Conservation (phyloP, 1,284 basidiomycete species). For the Naganishia albida region DNA sequence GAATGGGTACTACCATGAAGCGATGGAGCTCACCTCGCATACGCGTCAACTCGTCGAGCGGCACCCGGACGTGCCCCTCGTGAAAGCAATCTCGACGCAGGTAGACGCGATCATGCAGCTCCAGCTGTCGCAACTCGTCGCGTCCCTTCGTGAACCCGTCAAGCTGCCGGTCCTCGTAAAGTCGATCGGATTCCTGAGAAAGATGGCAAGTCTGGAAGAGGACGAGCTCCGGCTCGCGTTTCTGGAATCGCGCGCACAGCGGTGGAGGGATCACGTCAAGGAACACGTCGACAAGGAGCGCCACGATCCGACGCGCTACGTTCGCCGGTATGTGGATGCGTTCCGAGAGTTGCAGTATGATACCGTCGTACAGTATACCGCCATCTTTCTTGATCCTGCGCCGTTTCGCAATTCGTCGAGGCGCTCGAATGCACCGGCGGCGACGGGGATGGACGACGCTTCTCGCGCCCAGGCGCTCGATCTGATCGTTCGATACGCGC, state of each 20-base stretch:
- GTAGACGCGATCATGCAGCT: conserved; percentile 65
- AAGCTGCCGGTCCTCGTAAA: conserved; percentile 89
- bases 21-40: conserved; percentile 75
- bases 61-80: conserved; percentile 56
- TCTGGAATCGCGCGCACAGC: conserved; percentile 64
- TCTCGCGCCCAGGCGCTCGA: conserved; percentile 14
- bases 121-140: conserved; percentile 66
- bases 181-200: conserved; percentile 77
- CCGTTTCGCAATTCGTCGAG: conserved; percentile 34
- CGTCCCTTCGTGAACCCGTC: conserved; percentile 75
- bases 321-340: conserved; percentile 82
- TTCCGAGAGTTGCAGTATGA: conserved; percentile 93
- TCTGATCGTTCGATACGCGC: conserved; percentile 48
- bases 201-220: conserved; percentile 68
- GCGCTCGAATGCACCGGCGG: background rate
- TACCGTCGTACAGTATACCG: conserved; percentile 81
- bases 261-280: conserved; percentile 47
- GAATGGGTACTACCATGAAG: conserved; percentile 87
- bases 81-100: conserved; percentile 66
- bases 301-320: conserved; percentile 71
- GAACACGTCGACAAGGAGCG: conserved; percentile 45
- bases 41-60: conserved; percentile 54
- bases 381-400: conserved; percentile 75
- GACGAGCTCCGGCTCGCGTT: conserved; percentile 68
- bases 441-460: background rate